A percentile compares a stretch with the other conserved stretches of the same genome.
phyloP scores from a whole-genome alignment of 352 stramenopile genomes.

The Phytophthora citricola region DNA sequence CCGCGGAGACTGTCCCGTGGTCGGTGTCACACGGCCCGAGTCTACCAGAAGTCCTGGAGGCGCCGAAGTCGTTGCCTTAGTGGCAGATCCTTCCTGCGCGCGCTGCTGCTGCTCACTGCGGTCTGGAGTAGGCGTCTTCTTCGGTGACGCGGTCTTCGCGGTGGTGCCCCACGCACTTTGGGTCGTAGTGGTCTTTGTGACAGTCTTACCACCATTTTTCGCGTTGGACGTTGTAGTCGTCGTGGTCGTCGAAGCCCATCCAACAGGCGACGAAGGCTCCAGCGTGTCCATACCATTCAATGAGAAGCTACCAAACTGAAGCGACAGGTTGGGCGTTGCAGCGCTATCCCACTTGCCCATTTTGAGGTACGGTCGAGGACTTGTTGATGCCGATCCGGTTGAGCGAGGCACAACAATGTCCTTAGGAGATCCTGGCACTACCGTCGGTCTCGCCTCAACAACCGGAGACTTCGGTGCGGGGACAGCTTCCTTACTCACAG shows the following conservation, averaged over 20 bases:
- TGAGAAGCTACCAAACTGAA: constrained; percentile 91
- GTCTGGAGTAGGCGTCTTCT: constrained; percentile 74
- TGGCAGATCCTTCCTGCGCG: constrained; percentile 25
- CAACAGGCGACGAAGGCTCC: constrained; percentile 66
- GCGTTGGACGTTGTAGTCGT: constrained; percentile 50
- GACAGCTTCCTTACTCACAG: constrained; percentile 21
- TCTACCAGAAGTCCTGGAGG: constrained; percentile 78
- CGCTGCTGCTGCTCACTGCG: constrained; percentile 43
- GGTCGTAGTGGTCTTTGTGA: constrained; percentile 52
- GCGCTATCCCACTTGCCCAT: constrained; percentile 86
- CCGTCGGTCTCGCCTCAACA: constrained; percentile 45
- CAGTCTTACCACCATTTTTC: constrained; percentile 47
- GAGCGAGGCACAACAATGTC: constrained; percentile 60
- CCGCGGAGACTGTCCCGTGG: constrained; percentile 67
- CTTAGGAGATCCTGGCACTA: constrained; percentile 71
- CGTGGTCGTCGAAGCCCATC: constrained; percentile 61
- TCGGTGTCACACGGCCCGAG: constrained; percentile 70
- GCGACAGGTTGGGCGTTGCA: constrained; percentile 71
- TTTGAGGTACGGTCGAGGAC: constrained; percentile 83
- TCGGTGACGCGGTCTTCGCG: constrained; percentile 56
- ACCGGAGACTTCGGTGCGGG: constrained; percentile 40
- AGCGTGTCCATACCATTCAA: constrained; percentile 68
- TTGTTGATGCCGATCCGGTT: constrained; percentile 44
- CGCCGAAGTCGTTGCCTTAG: constrained; percentile 58
- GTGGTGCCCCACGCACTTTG: constrained; percentile 63